phyloP scores from a whole-genome alignment of 208 protist species.

The Trypanosoma melophagium region DNA sequence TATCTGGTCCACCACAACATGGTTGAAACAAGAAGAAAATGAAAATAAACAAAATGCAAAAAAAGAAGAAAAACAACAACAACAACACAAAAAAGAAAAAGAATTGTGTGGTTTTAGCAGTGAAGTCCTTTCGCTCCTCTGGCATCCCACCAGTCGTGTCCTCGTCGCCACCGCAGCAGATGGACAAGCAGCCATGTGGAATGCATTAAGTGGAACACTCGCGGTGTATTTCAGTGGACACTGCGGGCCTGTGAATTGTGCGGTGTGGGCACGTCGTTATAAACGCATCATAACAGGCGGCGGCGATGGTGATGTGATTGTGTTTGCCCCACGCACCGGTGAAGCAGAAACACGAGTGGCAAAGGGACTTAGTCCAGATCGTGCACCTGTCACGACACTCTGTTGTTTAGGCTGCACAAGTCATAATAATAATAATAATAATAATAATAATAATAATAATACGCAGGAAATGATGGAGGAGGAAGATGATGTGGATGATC shows the following conservation, averaged over 20 bases:
- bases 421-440: not conserved
- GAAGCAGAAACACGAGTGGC: constrained; percentile 52
- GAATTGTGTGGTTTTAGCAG: constrained; percentile 42
- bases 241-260: constrained; percentile 75
- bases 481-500: constrained; percentile 46
- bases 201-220: constrained; percentile 76
- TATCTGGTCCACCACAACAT: constrained; percentile 80
- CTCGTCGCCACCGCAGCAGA: constrained; percentile 90
- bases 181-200: constrained; percentile 94
- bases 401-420: constrained; percentile 31
- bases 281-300: constrained; percentile 91
- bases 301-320: constrained; percentile 84
- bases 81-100: constrained; percentile 25
- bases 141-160: constrained; percentile 93
- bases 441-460: not conserved
- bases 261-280: constrained; percentile 80
- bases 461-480: not conserved
- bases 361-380: constrained; percentile 77
- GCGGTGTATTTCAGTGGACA: constrained; percentile 94
- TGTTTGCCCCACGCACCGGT: constrained; percentile 92
- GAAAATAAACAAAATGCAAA: no score
- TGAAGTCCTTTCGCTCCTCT: constrained; percentile 84
- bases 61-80: no score
- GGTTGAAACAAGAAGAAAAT: constrained; percentile 45
- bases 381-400: constrained; percentile 62